Conservation (phyloP, 148 eudicot species). For the Selenicereus undatus region DNA sequence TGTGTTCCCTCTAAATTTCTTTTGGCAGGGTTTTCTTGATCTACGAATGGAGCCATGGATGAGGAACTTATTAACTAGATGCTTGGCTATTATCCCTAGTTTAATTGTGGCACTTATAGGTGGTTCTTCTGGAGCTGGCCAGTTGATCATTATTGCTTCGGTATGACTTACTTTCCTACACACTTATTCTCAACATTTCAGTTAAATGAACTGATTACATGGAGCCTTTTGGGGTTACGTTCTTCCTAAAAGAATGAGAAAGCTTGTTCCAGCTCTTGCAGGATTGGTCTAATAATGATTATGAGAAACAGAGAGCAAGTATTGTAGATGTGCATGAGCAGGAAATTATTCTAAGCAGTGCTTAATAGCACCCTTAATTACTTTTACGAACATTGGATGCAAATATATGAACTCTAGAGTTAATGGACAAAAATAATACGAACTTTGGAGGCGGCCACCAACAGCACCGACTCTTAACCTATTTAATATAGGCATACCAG, state of each 20-base stretch:
- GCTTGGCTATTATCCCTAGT: slow-evolving; percentile 94
- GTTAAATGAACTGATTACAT: neutral
- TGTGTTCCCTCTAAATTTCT: neutral
- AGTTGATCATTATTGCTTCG: slow-evolving; percentile 88
- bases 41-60: slow-evolving; percentile 85
- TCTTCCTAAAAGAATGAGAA: neutral
- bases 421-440: too few species aligned
- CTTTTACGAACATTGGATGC: neutral
- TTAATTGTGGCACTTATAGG: slow-evolving; percentile 81
- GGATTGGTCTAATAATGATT: neutral
- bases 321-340: neutral
- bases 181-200: neutral
- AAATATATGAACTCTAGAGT: too few species aligned
- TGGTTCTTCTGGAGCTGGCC: slow-evolving; percentile 92
- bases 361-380: neutral
- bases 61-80: slow-evolving; percentile 82
- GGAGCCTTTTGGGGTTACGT: neutral
- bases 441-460: too few species aligned
- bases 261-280: too few species aligned
- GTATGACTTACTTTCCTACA: slow-evolving; percentile 32
- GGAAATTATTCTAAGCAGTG: neutral
- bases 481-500: too few species aligned
- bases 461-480: too few species aligned
- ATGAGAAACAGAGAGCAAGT: neutral
- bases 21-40: slow-evolving; percentile 81